Conservation (phyloP, 148 eudicot species). For the Talinum fruticosum region DNA sequence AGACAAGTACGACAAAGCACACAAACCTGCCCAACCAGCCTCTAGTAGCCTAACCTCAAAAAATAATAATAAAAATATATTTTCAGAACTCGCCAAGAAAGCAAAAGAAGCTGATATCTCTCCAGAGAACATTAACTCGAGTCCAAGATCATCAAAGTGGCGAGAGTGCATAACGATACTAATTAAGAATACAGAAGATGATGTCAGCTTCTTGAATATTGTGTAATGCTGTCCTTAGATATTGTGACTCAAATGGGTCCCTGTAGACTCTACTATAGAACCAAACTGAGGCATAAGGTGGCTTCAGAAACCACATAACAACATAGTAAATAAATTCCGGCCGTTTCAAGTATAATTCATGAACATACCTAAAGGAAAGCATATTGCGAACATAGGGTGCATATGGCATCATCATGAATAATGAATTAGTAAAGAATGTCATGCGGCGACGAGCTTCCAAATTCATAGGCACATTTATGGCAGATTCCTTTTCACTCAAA, state of each 20-base stretch:
- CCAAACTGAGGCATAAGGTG: neutral
- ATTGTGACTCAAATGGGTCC: neutral
- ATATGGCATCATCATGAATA: slow-evolving; percentile 90
- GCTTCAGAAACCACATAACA: neutral
- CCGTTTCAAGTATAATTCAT: neutral
- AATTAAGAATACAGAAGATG: neutral
- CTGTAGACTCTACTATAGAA: neutral
- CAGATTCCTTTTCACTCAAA: slow-evolving; percentile 92
- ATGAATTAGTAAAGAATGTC: slow-evolving; percentile 92
- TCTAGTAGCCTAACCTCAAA: neutral
- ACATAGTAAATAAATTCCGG: neutral
- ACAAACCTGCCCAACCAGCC: neutral
- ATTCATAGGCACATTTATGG: slow-evolving; percentile 92
- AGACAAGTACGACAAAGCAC: neutral
- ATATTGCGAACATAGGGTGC: slow-evolving; percentile 97
- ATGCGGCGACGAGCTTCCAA: slow-evolving; percentile 96
- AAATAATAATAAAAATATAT: too few species aligned
- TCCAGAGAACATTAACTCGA: neutral
- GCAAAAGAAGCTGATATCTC: neutral
- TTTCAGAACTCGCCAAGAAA: neutral
- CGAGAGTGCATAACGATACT: neutral
- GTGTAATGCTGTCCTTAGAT: neutral
- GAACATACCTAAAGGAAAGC: slow-evolving; percentile 92
- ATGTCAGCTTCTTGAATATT: neutral
- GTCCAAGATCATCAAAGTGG: neutral